These are phyloP conservation scores for Xylaria grammica DNA, from an alignment of 495 filamentous ascomycete genomes.

Conservation along the genomic window DNA sequence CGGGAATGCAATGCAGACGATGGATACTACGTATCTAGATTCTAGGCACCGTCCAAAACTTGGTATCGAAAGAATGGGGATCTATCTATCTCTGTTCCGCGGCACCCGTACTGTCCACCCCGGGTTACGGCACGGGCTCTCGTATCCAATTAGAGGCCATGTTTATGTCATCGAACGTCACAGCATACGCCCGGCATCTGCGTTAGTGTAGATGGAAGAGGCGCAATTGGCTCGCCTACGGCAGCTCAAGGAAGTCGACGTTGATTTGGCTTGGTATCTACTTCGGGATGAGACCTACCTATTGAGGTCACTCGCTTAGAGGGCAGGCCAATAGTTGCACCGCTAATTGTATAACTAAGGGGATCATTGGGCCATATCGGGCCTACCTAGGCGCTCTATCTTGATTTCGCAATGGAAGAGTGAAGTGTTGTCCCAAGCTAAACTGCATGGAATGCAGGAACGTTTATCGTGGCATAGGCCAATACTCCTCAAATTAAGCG, in stretches of 20 bases:
- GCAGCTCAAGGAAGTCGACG: not conserved
- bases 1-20: not conserved
- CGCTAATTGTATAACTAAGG: not conserved
- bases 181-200: not conserved
- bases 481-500: too few relatives aligned
- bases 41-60: slow-evolving; percentile 15
- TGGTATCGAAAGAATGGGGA: not conserved
- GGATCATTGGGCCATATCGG: not conserved
- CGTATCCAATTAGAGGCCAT: slow-evolving; percentile 3
- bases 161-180: slow-evolving; percentile 7
- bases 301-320: slow-evolving; percentile 1
- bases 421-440: not conserved
- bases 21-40: not conserved
- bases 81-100: not conserved
- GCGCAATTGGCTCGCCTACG: not conserved
- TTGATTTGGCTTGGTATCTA: not conserved
- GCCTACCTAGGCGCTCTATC: not conserved
- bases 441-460: too few relatives aligned
- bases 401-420: not conserved
- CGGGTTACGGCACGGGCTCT: slow-evolving; percentile 3
- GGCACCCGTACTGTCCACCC: not conserved
- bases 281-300: slow-evolving; percentile 7
- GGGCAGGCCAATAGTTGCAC: not conserved
- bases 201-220: not conserved
- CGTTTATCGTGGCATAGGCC: not conserved